Evolutionary conservation across 2,329 filamentous ascomycete genomes (phyloP).

Genomic region (Talaromyces piceae): DNA sequence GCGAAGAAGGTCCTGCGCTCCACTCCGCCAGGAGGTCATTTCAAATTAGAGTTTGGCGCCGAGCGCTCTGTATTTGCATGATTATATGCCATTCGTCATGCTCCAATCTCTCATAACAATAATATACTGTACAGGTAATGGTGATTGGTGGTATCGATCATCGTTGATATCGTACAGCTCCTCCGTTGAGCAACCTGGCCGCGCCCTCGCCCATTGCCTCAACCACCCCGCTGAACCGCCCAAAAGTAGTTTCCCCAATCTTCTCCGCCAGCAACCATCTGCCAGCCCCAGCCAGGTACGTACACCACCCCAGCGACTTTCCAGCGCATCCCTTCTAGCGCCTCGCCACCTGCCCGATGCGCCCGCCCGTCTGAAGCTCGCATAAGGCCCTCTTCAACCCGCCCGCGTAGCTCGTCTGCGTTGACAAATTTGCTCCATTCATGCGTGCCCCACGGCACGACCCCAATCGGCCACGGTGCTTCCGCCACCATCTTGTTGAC

Average conservation of each 20-base stretch:
- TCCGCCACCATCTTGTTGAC: slow-evolving; percentile 91
- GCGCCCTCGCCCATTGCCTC: no score
- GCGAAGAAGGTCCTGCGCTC: neutral
- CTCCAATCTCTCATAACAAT: no score
- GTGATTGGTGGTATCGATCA: no score
- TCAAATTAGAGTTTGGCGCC: no score
- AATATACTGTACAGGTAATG: no score
- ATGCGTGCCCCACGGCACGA: slow-evolving; percentile 89
- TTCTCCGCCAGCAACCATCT: slow-evolving; percentile 71
- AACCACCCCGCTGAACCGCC: slow-evolving; percentile 56
- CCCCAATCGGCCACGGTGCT: slow-evolving; percentile 58
- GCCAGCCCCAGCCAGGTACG: slow-evolving; percentile 73
- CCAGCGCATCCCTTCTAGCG: slow-evolving; percentile 45
- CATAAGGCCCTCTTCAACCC: slow-evolving; percentile 37
- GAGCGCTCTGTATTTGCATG: no score
- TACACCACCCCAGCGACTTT: slow-evolving; percentile 76
- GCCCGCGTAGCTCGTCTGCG: slow-evolving; percentile 55
- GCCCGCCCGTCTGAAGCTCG: slow-evolving; percentile 40
- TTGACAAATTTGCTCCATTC: slow-evolving; percentile 97
- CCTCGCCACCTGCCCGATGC: slow-evolving; percentile 18
- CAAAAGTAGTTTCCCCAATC: slow-evolving; percentile 95
- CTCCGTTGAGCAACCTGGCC: no score
- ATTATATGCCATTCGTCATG: no score
- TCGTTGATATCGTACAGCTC: neutral
- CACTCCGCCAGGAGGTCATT: no score